Conservation (phyloP, 2,329 filamentous ascomycete species). For the Nemania serpens region DNA sequence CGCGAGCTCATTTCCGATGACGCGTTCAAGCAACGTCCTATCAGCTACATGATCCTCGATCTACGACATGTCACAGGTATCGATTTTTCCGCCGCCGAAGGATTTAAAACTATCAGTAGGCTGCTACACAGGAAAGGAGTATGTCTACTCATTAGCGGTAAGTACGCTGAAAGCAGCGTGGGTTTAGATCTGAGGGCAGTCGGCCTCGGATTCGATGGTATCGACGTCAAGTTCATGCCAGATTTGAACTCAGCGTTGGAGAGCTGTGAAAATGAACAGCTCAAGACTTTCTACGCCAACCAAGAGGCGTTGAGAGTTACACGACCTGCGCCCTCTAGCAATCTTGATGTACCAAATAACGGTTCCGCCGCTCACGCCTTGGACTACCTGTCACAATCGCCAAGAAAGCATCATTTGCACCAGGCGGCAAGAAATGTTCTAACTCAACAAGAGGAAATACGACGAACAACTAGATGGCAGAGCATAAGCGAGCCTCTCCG, state of each 20-base stretch:
- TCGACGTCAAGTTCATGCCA: conserved; percentile 79
- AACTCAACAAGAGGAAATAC: conserved; percentile 65
- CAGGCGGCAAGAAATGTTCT: conserved; percentile 79
- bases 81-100: conserved; percentile 95
- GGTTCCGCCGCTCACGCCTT: conserved; percentile 39
- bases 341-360: conserved; percentile 54
- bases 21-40: conserved; percentile 75
- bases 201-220: conserved; percentile 74
- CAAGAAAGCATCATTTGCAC: conserved; percentile 76
- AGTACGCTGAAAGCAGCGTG: conserved; percentile 75
- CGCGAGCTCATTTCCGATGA: conserved; percentile 81
- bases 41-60: conserved; percentile 89
- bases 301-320: conserved; percentile 63
- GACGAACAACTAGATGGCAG: conserved; percentile 72
- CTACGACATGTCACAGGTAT: conserved; percentile 87
- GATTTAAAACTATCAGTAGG: conserved; percentile 89
- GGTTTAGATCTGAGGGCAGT: conserved; percentile 82
- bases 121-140: conserved; percentile 79
- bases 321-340: conserved; percentile 49
- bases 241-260: conserved; percentile 93
- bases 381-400: conserved; percentile 70
- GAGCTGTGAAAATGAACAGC: conserved; percentile 90
- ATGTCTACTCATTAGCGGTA: conserved; percentile 79
- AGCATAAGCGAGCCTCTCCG: conserved; percentile 88
- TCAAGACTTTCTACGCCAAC: conserved; percentile 77